phyloP scores from a whole-genome alignment of 306 rosid species.

The Dalbergia oliveri region DNA sequence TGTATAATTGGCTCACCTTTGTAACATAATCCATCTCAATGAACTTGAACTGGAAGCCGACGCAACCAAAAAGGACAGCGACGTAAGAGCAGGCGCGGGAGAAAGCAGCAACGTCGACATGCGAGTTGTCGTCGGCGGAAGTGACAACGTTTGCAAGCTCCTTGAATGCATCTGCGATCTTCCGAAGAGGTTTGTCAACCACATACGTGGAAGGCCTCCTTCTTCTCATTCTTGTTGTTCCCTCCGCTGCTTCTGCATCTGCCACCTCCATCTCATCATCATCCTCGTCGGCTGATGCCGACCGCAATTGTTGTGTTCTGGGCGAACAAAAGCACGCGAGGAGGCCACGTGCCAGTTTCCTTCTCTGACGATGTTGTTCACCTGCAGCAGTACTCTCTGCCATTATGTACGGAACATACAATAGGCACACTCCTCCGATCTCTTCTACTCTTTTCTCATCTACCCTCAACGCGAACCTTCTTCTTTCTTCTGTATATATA shows the following conservation, averaged over 20 bases:
- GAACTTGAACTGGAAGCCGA: slow-evolving; percentile 42
- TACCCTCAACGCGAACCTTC: not conserved
- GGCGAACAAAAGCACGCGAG: slow-evolving; percentile 18
- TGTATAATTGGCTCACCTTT: slow-evolving; percentile 3
- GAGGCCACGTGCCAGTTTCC: not conserved
- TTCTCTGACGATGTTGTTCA: not conserved
- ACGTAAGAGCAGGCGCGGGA: slow-evolving; percentile 33
- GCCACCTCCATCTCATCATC: not conserved
- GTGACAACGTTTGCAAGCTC: slow-evolving; percentile 11
- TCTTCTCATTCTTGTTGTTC: not conserved
- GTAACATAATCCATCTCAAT: slow-evolving; percentile 43
- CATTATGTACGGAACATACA: not conserved
- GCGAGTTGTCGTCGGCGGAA: not conserved
- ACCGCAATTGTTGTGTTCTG: slow-evolving; percentile 11
- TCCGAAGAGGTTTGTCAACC: slow-evolving; percentile 23
- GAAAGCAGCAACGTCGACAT: slow-evolving; percentile 22
- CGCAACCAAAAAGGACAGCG: slow-evolving; percentile 18
- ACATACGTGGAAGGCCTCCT: not conserved
- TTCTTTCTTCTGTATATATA: too few species aligned
- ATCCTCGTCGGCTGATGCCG: not conserved
- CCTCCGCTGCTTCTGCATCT: too few species aligned
- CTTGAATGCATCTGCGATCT: slow-evolving; percentile 39
- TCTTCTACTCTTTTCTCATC: not conserved
- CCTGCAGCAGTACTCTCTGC: not conserved
- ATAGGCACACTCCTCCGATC: not conserved